phyloP scores from a whole-genome alignment of 2,329 filamentous ascomycete species.

The Pseudocercospora crystallina region DNA sequence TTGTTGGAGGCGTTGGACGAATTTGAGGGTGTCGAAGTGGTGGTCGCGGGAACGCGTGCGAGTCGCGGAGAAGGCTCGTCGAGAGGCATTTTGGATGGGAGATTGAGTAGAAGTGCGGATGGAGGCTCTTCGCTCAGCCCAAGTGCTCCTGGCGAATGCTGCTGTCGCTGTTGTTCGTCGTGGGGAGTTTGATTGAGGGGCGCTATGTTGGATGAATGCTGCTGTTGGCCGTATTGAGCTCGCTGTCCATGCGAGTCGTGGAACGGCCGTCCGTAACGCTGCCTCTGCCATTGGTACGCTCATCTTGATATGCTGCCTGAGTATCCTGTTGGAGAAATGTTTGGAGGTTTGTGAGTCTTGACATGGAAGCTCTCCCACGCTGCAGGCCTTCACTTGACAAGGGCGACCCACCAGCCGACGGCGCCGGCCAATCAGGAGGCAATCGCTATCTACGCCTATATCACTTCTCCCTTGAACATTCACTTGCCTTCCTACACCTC shows the following conservation, averaged over 20 bases:
- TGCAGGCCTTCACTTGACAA: not conserved
- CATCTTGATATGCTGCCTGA: conserved; percentile 1
- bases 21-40: conserved; percentile 97
- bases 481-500: not conserved
- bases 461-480: not conserved
- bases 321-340: not conserved
- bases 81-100: conserved; percentile 8
- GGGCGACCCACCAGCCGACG: not conserved
- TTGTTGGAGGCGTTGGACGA: conserved; percentile 82
- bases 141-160: conserved; percentile 21
- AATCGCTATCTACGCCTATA: not conserved
- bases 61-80: conserved; percentile 65
- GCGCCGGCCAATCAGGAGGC: conserved; percentile 9
- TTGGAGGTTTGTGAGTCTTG: too few relatives aligned
- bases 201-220: conserved; percentile 16
- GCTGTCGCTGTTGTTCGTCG: conserved; percentile 22
- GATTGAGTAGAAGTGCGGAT: conserved; percentile 1
- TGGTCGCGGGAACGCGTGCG: conserved; percentile 68
- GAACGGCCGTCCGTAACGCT: conserved; percentile 32
- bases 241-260: conserved; percentile 32
- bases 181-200: conserved; percentile 10
- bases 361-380: not conserved
- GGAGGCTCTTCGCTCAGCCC: conserved; percentile 18
- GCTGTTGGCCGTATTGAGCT: conserved; percentile 28
- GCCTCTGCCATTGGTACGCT: conserved; percentile 22